phyloP scores from a whole-genome alignment of 116 monocot species.

The Cymodocea nodosa region DNA sequence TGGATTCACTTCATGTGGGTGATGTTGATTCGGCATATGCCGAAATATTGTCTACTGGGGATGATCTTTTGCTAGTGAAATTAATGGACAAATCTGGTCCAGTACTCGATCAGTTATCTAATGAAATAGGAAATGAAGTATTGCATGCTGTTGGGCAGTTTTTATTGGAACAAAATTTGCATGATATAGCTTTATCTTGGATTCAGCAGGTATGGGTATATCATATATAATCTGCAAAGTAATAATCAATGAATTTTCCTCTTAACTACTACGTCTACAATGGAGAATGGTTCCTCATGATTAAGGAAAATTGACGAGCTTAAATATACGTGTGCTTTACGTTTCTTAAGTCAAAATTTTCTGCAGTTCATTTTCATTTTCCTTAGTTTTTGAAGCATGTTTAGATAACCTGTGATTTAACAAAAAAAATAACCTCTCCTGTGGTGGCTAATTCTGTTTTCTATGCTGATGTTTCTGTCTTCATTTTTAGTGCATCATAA shows the following conservation, averaged over 20 bases:
- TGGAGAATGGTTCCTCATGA: no score
- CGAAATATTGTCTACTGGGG: constrained; percentile 66
- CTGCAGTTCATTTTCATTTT: no score
- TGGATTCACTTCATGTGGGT: constrained; percentile 84
- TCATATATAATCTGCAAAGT: not conserved
- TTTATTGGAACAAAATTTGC: constrained; percentile 59
- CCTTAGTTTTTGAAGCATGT: no score
- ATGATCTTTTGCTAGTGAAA: constrained; percentile 78
- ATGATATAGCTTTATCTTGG: constrained; percentile 64
- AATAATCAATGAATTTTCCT: not conserved
- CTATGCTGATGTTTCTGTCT: no score
- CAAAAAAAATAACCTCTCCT: no score
- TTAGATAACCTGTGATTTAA: no score
- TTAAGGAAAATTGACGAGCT: no score
- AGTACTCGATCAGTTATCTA: constrained; percentile 61
- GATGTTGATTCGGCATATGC: constrained; percentile 87
- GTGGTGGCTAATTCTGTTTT: no score
- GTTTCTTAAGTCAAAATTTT: no score
- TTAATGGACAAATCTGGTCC: constrained; percentile 93
- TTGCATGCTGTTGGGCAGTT: constrained; percentile 65
- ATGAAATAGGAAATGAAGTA: constrained; percentile 54
- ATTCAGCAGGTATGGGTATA: constrained; percentile 61
- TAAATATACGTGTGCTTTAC: no score
- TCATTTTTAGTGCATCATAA: no score
- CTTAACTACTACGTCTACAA: no score